These are phyloP conservation scores for Vachellia collinsii DNA, from an alignment of 306 rosid genomes.

Conservation along the genomic window DNA sequence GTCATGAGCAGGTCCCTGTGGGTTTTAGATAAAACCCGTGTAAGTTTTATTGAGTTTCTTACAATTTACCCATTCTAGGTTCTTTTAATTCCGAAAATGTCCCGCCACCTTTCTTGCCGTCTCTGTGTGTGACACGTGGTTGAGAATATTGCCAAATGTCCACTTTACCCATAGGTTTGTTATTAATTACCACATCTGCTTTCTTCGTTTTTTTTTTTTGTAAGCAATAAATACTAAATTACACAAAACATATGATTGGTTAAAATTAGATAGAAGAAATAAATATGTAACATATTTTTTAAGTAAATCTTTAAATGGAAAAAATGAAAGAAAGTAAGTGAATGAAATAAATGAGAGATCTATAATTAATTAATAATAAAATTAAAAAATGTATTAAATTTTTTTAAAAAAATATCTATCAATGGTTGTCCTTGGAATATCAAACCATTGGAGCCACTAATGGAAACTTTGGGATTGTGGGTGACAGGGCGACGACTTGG, in stretches of 20 bases:
- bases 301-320: too few relatives aligned
- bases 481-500: neutral
- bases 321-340: too few relatives aligned
- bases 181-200: neutral
- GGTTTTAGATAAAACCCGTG: neutral
- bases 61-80: slow-evolving; percentile 2
- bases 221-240: too few relatives aligned
- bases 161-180: neutral
- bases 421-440: slow-evolving; percentile 3
- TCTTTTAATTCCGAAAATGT: slow-evolving; percentile 37
- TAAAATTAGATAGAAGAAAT: too few relatives aligned
- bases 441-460: neutral
- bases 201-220: too few relatives aligned
- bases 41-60: neutral
- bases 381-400: too few relatives aligned
- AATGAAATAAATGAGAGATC: too few relatives aligned
- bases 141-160: neutral
- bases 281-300: too few relatives aligned
- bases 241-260: too few relatives aligned
- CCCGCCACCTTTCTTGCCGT: slow-evolving; percentile 27
- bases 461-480: slow-evolving; percentile 7
- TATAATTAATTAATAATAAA: too few relatives aligned
- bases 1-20: neutral
- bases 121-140: neutral
- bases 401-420: too few relatives aligned